Conservation (phyloP, 1,284 basidiomycete genomes). For the Pholiota adiposa region DNA sequence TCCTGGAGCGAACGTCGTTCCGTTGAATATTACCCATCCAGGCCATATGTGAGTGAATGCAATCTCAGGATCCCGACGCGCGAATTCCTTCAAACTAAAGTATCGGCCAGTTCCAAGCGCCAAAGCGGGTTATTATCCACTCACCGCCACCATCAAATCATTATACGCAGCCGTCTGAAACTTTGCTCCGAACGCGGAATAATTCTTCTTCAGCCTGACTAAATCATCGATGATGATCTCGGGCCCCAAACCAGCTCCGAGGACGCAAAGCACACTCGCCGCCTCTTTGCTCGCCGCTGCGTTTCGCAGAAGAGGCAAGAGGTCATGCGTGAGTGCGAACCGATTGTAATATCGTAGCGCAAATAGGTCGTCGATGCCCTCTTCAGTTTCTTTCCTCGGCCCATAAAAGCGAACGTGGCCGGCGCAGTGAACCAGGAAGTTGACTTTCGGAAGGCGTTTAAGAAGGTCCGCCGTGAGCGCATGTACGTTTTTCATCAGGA, state of each 20-base stretch:
- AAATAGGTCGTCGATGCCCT: conserved; percentile 49
- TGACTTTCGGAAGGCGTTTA: conserved; percentile 31
- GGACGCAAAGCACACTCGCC: conserved; percentile 44
- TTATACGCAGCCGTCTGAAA: conserved; percentile 41
- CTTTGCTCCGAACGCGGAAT: conserved; percentile 33
- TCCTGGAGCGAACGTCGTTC: conserved; percentile 12
- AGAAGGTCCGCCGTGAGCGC: conserved; percentile 32
- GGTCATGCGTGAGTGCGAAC: conserved; percentile 44
- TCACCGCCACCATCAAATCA: conserved; percentile 48
- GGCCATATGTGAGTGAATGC: conserved; percentile 43
- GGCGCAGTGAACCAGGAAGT: conserved; percentile 36
- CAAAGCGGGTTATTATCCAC: conserved; percentile 5
- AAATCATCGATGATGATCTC: conserved; percentile 45
- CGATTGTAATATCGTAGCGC: conserved; percentile 47
- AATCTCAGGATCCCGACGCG: conserved; percentile 34
- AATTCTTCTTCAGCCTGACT: conserved; percentile 47
- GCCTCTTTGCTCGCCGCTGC: conserved; percentile 43
- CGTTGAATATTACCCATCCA: conserved; percentile 40
- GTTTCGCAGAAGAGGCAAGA: conserved; percentile 40
- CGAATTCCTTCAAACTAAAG: conserved; percentile 1
- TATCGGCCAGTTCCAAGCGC: not conserved
- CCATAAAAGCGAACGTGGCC: conserved; percentile 37
- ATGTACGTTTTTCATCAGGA: conserved; percentile 42
- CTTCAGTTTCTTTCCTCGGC: conserved; percentile 44
- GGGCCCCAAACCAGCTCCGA: conserved; percentile 38